A percentile compares a stretch with the other conserved stretches of the same genome.
Conservation (phyloP, 2,329 filamentous ascomycete genomes). For the Aspergillus fischeri region DNA sequence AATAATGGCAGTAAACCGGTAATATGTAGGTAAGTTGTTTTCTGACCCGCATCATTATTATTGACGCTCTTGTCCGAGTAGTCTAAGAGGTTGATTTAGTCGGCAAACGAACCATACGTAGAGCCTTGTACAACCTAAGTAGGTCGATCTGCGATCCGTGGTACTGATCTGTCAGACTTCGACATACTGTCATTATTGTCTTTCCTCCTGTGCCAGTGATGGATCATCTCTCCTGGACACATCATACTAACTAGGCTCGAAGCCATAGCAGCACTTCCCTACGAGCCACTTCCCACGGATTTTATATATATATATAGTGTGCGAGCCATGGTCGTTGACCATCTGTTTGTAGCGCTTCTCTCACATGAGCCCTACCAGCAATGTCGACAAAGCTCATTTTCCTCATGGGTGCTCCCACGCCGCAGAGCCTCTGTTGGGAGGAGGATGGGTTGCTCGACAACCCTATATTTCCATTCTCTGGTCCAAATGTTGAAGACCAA, state of each 20-base stretch:
- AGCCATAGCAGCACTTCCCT: neutral
- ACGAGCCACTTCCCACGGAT: neutral
- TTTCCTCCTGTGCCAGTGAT: neutral
- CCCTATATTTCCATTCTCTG: slow-evolving; percentile 38
- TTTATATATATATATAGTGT: neutral
- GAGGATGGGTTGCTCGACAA: slow-evolving; percentile 47
- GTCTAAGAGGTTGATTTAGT: neutral
- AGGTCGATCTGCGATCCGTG: neutral
- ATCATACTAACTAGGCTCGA: neutral
- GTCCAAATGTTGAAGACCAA: slow-evolving; percentile 4
- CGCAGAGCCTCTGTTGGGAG: slow-evolving; percentile 53
- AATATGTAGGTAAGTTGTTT: neutral
- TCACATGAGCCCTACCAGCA: neutral
- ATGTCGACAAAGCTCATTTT: slow-evolving; percentile 42
- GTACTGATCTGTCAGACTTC: neutral
- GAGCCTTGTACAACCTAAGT: too few relatives aligned
- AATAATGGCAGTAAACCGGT: neutral
- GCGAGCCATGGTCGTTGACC: neutral
- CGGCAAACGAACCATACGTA: neutral
- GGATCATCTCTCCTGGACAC: neutral
- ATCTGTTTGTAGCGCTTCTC: slow-evolving; percentile 2
- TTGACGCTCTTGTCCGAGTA: neutral
- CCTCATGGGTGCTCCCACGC: slow-evolving; percentile 59
- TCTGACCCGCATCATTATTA: neutral
- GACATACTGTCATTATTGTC: neutral